Base-by-base conservation (phyloP, 257 asterid species). In the Solanum lycopersicoides region DNA sequence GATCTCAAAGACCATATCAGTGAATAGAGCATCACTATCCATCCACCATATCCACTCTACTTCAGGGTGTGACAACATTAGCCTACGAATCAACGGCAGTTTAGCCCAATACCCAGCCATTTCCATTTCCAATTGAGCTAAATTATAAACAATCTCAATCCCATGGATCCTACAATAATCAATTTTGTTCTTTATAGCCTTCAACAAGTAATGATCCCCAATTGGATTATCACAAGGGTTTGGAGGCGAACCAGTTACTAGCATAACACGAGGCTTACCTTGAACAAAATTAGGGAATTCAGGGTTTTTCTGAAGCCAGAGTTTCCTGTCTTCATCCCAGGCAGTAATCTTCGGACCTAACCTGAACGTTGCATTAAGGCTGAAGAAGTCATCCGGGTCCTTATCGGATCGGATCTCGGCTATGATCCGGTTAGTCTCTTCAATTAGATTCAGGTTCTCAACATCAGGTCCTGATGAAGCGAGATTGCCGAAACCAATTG, bases 11-110 rank as follows among this genome's bases (percentile, higher is more conserved):
- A 87, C 89, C 98, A 96, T 95, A 50, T 96, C 99, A 9, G 99
- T 94, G 85, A 96, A 96, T 90, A 96, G 34, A 11, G 98, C 99
- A 93, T 96, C 99, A 82, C 97, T 95, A 65, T 95, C 99, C 98
- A 96, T 94, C 99, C 98, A 96, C 99, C 99, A 96, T 84, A 96
- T 89, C 99, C 98, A 96, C 92, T 96, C 98, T 10, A 95, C 95
- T 79, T 96, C 99, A 12, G 99, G 98, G 88, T 96, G 99, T 10
- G 99, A 94, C 90, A 96, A 39, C 99, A 96, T 96, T 89, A 96
- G 68, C 83, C 94, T 92, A 76, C 99, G 90, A 83, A 96, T 88
- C 93, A 96, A 91, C 0, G 99, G 99, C 92, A 96, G 69, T 86
- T 96, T 96, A 12, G 98, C 91, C 99, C 99, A 96, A 60, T 94